Percentiles rank a stretch among this genome's conserved stretches.
phyloP scores from a whole-genome alignment of 2,329 filamentous ascomycete species.

The Pseudogymnoascus sp. region DNA sequence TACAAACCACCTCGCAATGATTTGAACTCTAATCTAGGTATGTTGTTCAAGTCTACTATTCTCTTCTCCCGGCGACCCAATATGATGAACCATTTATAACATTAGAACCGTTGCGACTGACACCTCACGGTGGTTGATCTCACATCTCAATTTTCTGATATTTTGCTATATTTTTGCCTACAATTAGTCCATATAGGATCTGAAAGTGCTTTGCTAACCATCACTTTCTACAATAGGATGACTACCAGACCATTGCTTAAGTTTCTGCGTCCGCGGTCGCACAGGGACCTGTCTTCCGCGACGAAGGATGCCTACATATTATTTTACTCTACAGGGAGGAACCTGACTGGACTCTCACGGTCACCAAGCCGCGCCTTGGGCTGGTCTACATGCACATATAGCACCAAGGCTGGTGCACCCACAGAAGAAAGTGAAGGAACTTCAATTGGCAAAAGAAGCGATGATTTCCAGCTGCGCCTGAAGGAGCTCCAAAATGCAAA shows the following conservation, averaged over 20 bases:
- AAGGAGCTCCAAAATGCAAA: conserved; percentile 45
- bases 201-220: conserved; percentile 3
- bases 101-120: conserved; percentile 55
- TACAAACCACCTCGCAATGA: conserved; percentile 6
- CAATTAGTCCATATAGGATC: not conserved
- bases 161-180: conserved; percentile 12
- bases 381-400: conserved; percentile 22
- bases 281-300: conserved; percentile 32
- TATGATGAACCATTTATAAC: conserved; percentile 46
- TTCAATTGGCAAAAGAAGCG: conserved; percentile 12
- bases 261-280: conserved; percentile 51
- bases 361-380: conserved; percentile 19
- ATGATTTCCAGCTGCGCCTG: conserved; percentile 43
- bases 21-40: not conserved
- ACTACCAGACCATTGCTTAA: conserved; percentile 37
- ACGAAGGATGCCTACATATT: conserved; percentile 39
- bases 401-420: conserved; percentile 18
- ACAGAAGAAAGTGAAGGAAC: conserved; percentile 15
- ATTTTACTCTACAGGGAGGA: conserved; percentile 36
- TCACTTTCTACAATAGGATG: conserved; percentile 33
- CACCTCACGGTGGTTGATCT: conserved; percentile 45
- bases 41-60: not conserved
- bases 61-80: not conserved
- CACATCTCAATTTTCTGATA: conserved; percentile 45
- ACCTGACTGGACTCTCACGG: conserved; percentile 3